Evolutionary conservation across 2,329 filamentous ascomycete genomes (phyloP).

Genomic region (Alternaria sp.): DNA sequence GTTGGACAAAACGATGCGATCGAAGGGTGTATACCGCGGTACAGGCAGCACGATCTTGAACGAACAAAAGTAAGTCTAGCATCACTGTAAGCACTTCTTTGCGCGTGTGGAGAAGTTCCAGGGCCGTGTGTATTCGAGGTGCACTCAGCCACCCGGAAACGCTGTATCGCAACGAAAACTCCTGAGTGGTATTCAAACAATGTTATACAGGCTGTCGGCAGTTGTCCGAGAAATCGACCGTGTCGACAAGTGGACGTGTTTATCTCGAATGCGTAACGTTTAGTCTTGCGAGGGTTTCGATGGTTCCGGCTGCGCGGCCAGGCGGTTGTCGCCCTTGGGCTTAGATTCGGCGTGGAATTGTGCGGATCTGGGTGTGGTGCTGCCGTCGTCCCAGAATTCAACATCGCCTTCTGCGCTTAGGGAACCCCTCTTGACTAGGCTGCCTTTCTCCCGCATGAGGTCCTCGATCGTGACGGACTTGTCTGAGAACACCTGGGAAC

Average conservation of each 20-base stretch:
- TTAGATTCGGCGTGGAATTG: constrained; percentile 41
- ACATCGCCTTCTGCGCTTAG: constrained; percentile 81
- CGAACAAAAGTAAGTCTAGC: not conserved
- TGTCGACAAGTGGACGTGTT: not conserved
- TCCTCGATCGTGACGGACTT: constrained; percentile 75
- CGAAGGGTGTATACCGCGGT: not conserved
- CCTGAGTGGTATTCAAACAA: constrained; percentile 4
- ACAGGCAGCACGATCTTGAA: not conserved
- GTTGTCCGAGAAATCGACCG: not conserved
- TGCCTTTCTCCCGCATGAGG: constrained; percentile 76
- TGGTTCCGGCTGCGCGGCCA: constrained; percentile 24
- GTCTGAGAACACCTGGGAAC: constrained; percentile 72
- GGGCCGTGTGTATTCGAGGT: not conserved
- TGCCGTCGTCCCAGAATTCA: constrained; percentile 86
- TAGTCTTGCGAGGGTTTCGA: constrained; percentile 19
- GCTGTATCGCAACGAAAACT: not conserved
- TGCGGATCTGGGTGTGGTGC: constrained; percentile 44
- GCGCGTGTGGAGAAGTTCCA: not conserved
- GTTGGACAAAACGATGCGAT: not conserved
- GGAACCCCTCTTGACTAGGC: constrained; percentile 73
- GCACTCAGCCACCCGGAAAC: accelerated
- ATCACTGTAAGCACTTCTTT: not conserved
- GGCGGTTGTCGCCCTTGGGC: constrained; percentile 32
- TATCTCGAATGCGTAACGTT: not conserved
- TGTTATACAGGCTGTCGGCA: constrained; percentile 3